These are phyloP conservation scores for Paraglomus brasilianum DNA, from an alignment of 192 early-diverging fungal species.

Conservation along the genomic window DNA sequence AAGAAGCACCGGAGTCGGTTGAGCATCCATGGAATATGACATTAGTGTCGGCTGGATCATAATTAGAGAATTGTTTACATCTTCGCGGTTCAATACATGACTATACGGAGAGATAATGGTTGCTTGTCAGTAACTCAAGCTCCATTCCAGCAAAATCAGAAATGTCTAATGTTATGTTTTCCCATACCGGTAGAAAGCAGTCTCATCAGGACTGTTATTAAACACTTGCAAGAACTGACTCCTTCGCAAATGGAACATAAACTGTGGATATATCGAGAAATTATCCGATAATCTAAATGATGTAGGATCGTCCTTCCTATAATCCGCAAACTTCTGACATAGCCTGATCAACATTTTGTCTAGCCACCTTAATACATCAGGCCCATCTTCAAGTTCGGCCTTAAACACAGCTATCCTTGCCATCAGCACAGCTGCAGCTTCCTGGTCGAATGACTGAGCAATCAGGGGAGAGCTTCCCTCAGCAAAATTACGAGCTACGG, in stretches of 20 bases:
- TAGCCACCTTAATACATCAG: slow-evolving; percentile 95
- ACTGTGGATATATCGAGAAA: slow-evolving; percentile 99
- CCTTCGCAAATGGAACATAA: slow-evolving; percentile 98
- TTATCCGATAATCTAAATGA: slow-evolving; percentile 88
- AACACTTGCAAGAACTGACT: slow-evolving; percentile 98
- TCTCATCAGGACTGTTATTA: slow-evolving; percentile 98
- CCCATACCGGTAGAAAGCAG: slow-evolving; percentile 78
- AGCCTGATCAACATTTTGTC: slow-evolving; percentile 98
- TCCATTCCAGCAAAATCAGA: too few relatives aligned
- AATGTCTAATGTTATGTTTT: too few relatives aligned
- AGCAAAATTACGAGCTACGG: slow-evolving; percentile 82
- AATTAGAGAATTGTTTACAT: slow-evolving; percentile 94
- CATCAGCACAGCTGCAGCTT: slow-evolving; percentile 96
- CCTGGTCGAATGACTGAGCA: slow-evolving; percentile 93
- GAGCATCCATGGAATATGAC: slow-evolving; percentile 84
- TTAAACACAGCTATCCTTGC: slow-evolving; percentile 95
- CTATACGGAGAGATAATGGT: slow-evolving; percentile 52
- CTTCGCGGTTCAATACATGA: slow-evolving; percentile 91
- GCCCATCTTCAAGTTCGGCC: slow-evolving; percentile 94
- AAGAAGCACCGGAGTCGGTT: slow-evolving; percentile 87
- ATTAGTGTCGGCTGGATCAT: slow-evolving; percentile 99
- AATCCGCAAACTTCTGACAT: slow-evolving; percentile 97
- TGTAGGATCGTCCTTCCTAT: slow-evolving; percentile 90
- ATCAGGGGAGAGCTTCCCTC: slow-evolving; percentile 86
- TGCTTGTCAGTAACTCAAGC: too few relatives aligned